Base-by-base conservation (phyloP, 257 asterid genomes). In the Plantago ovata region DNA sequence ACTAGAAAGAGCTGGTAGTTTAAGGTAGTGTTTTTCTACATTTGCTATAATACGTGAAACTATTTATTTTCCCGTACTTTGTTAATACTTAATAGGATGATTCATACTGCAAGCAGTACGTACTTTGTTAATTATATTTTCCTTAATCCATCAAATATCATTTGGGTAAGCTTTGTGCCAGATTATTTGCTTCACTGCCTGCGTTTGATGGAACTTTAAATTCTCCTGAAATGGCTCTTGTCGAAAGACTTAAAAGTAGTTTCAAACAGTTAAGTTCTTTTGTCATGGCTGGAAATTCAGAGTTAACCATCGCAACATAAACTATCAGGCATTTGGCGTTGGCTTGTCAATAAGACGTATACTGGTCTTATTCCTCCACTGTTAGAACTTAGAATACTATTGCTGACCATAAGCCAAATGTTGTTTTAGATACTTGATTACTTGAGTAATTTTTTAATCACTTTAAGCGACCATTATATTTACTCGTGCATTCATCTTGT, bases 21-120 rank as follows among this genome's bases (percentile, higher is more conserved):
- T 86, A 74, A 86, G 74, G 80, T 84, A 61, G 46, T 68, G 45
- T 52, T 73, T 68, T 67, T 58, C 44, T 72, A 67, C 72, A 69
- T 58, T 81, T 32, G 24, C 57, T 63, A 54, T 58, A 53, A 2
- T 24, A 24, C 3, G 5, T 24, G 65, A 48, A 48, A 24, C 58
- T 66, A 70, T 74, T 58, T 14, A 20, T 67, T 74, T 48, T 24
- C 32, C 32, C 32, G 32, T 24, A 24, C 32, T 24, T 24, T 24
- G 32, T 24, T 24, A 2, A 24, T 66, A 75, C n/a, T n/a, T n/a
- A n/a, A 60, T 66, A 75, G 65, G 49, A 28, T 72, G 53, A 20
- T 23, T 53, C 32, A 57, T 60, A 64, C 61, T 61, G 67, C 53
- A 18, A 12, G 65, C 70, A 40, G 15, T 24, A 24, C 49, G 63